Base-by-base conservation (phyloP, 768 basidiomycete species). In the Filobasidium floriforme region DNA sequence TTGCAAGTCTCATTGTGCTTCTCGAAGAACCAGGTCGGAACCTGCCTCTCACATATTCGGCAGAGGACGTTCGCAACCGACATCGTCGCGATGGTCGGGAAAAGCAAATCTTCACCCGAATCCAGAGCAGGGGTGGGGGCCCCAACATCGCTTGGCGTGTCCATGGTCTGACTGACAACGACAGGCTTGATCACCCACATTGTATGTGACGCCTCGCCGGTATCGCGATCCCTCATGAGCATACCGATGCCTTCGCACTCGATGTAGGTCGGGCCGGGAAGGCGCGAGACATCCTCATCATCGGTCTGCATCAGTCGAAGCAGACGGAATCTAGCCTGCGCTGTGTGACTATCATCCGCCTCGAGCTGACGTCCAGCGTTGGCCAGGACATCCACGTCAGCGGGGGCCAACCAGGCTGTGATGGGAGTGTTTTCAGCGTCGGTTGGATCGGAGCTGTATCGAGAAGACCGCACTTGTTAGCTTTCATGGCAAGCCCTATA, bases 1-100 rank as follows among this genome's bases (percentile, higher is more conserved):
- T 86, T 90, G 73, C 96, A 99, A 12, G 93, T 98, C 80, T 99
- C 96, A 84, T 92, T 98, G 81, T 99, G 96, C 81, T 97, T 98
- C 81, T 98, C 96, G 77, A 99, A 99, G 81, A 92, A 99, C 96
- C 96, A 99, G 68, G 94, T 89, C 1, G 94, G 93, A 66, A 98
- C 89, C 71, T 89, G 87, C 74, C 89, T 87, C 80, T 99, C 96
- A 82, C 96, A 99, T 69, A 99, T 99, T 37, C 96, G 89, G 80
- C 96, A 98, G 0, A 68, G 60, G 26, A 88, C 86, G 52, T 72
- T 74, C 18, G 82, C 81, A 26, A 29, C 54, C 22, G 57, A 60
- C 7, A 65, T 43, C 29, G 54, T 15, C 1, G 64, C 10, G 10
- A 65, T 41, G 1, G 60, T 62, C 9, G 90, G 88, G 77, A 93